phyloP scores from a whole-genome alignment of 176 grass and related monocot genomes.

The barley (Hordeum vulgare) region MorexV3_pseudomolecules_assembly NC_058524.1:126012308-126012807 shows the following conservation, averaged over 20 bases:
- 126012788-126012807: constrained; percentile 33
- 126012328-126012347: constrained; percentile 78
- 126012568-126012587: constrained; percentile 14
- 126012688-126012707: constrained; percentile 69
- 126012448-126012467: constrained; percentile 19
- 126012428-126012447: constrained; percentile 53
- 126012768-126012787: constrained; percentile 52
- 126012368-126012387: constrained; percentile 65
- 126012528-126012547: constrained; percentile 60
- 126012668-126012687: constrained; percentile 41
- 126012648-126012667: constrained; percentile 7
- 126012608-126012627: neutral
- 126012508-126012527: constrained; percentile 38
- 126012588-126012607: neutral
- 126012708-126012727: constrained; percentile 74
- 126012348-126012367: constrained; percentile 79
- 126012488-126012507: constrained; percentile 51
- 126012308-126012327: constrained; percentile 11
- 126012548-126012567: constrained; percentile 37
- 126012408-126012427: constrained; percentile 85
- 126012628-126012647: constrained; percentile 3
- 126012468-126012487: constrained; percentile 39
- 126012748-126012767: constrained; percentile 59
- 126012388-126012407: constrained; percentile 63
- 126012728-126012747: constrained; percentile 79